Base-by-base conservation (phyloP, 2,329 filamentous ascomycete genomes). In the Zasmidium cellare region DNA sequence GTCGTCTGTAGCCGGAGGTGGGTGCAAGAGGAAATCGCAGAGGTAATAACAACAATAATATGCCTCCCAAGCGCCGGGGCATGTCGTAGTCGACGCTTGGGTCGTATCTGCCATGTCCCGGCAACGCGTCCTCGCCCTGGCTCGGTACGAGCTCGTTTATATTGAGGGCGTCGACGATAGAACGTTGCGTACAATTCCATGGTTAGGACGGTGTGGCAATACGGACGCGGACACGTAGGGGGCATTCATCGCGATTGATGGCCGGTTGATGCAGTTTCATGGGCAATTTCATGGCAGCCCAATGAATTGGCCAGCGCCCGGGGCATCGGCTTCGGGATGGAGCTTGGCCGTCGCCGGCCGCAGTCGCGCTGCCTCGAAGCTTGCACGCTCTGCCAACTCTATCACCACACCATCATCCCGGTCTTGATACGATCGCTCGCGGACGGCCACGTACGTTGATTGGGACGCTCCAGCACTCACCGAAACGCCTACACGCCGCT, bases 351-450 rank as follows among this genome's bases (percentile, higher is more conserved):
- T 14, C 12, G 35, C n/a, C 3, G 28, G 28, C 28, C 28, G 28
- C 14, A 7, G 28, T 31, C 14, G 28, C 28, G 28, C n/a, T 11
- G 25, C 25, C 25, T 41, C 35, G 35, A 41, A 41, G 35, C 35
- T 41, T 41, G 35, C 35, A 16, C n/a, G 35, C 35, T 41, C 35
- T 41, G 35, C 35, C 35, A 41, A 41, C 35, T 41, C 35, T 16
- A 14, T 41, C 35, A 41, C 35, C 35, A 53, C 51, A 53, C 51
- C 51, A n/a, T 53, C 38, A 25, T 44, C 51, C 51, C 45, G 24
- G 38, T 53, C 22, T 38, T 44, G 51, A 24, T 46, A 31, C 51
- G 24, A 53, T 53, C 51, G 51, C 46, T 46, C 51, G 35, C 35
- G 7, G 12, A 41, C 35, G 35, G n/a, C 11, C 3, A 5, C 35